phyloP scores from a whole-genome alignment of 805 yeast genomes.

The Osmozyma mogii region DNA sequence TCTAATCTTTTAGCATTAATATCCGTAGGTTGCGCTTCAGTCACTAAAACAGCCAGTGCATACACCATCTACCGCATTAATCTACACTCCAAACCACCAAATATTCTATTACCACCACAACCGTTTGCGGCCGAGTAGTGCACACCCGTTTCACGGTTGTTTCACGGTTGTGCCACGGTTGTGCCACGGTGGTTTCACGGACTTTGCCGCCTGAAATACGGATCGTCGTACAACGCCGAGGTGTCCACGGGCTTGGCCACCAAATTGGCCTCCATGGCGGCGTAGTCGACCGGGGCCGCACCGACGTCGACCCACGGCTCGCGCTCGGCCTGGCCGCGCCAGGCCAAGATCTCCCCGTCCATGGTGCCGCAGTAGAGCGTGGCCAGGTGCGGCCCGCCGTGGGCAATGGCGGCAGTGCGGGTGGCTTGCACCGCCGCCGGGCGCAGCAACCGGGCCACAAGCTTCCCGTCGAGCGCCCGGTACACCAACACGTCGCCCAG shows the following conservation, averaged over 20 bases:
- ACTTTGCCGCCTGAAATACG: slow-evolving; percentile 8
- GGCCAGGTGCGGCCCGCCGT: slow-evolving; percentile 36
- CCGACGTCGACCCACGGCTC: too few species aligned
- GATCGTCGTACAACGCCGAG: slow-evolving; percentile 8
- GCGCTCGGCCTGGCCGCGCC: slow-evolving; percentile 37
- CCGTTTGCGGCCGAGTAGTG: too few species aligned
- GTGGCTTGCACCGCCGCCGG: slow-evolving; percentile 31
- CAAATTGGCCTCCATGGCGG: neutral
- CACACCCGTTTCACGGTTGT: too few species aligned
- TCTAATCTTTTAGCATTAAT: too few species aligned
- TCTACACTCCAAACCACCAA: too few species aligned
- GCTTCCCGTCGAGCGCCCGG: slow-evolving; percentile 52
- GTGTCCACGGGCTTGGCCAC: neutral
- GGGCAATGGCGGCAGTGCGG: slow-evolving; percentile 45
- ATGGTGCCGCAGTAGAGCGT: slow-evolving; percentile 53
- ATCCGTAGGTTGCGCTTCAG: too few species aligned
- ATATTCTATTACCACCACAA: too few species aligned
- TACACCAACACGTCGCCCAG: slow-evolving; percentile 61
- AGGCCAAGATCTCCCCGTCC: slow-evolving; percentile 56
- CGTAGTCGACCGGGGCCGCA: neutral
- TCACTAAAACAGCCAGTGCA: too few species aligned
- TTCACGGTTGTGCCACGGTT: too few species aligned
- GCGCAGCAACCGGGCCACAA: slow-evolving; percentile 48
- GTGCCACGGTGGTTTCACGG: too few species aligned
- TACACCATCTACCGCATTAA: too few species aligned